Evolutionary conservation across 768 basidiomycete species (phyloP).

Genomic region (Heimioporus sp.): DNA sequence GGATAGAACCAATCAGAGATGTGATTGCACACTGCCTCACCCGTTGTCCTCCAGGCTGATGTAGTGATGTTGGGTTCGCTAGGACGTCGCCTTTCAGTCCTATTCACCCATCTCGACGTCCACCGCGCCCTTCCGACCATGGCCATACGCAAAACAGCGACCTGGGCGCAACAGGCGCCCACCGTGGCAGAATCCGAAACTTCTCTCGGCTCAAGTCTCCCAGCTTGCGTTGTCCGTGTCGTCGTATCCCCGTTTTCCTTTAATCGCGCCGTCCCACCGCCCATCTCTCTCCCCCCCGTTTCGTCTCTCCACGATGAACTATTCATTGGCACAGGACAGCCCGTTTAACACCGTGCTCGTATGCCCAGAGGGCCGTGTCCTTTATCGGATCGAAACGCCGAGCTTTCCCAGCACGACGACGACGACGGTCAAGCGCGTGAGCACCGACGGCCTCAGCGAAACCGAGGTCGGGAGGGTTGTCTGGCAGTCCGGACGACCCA

Average conservation of each 20-base stretch:
- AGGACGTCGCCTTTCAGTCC: not conserved
- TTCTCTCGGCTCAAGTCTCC: conserved; percentile 29
- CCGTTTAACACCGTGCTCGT: conserved; percentile 32
- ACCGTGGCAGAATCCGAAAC: conserved; percentile 33
- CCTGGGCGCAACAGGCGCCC: conserved; percentile 20
- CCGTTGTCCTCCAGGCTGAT: conserved; percentile 13
- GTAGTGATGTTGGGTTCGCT: conserved; percentile 12
- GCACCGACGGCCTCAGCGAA: conserved; percentile 21
- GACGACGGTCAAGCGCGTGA: conserved; percentile 26
- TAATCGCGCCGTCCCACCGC: conserved; percentile 14
- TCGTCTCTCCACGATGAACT: conserved; percentile 24
- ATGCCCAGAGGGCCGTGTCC: conserved; percentile 27
- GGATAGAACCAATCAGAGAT: conserved; percentile 23
- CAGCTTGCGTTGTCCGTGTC: conserved; percentile 12
- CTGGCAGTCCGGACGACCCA: conserved; percentile 31
- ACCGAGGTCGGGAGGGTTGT: conserved; percentile 26
- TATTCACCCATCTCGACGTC: conserved; percentile 3
- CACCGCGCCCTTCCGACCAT: not conserved
- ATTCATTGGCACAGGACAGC: conserved; percentile 30
- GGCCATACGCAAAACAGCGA: conserved; percentile 1
- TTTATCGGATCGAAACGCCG: conserved; percentile 31
- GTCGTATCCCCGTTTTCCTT: conserved; percentile 3
- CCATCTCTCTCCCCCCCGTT: not conserved
- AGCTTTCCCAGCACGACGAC: conserved; percentile 11
- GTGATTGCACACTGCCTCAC: conserved; percentile 30